Evolutionary conservation across 192 early-diverging fungal species (phyloP).

Genomic region (Funneliformis geosporum): DNA sequence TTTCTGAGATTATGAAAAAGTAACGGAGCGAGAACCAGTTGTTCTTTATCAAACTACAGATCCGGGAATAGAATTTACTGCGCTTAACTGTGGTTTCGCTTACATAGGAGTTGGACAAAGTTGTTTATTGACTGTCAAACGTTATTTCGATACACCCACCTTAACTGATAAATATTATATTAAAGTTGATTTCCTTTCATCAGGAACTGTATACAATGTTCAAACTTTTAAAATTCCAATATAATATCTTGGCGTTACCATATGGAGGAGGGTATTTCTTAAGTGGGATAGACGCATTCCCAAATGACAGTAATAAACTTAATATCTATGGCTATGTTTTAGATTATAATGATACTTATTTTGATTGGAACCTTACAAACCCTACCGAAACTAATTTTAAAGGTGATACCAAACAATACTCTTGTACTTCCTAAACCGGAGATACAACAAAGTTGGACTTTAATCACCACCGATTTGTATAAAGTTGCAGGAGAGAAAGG

Average conservation of each 20-base stretch:
- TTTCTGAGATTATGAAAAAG: background rate
- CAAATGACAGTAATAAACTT: background rate
- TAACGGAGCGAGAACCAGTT: too few species aligned
- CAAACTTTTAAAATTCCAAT: too few species aligned
- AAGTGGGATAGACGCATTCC: background rate
- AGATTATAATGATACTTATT: background rate
- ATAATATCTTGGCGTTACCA: background rate
- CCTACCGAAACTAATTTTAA: too few species aligned
- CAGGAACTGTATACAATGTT: background rate
- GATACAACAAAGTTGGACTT: too few species aligned
- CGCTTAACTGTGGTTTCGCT: too few species aligned
- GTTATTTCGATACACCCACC: background rate
- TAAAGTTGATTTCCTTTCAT: background rate
- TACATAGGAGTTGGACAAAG: too few species aligned
- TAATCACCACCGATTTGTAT: too few species aligned
- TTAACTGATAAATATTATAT: background rate
- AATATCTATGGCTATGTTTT: background rate
- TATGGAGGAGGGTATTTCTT: conserved; percentile 4
- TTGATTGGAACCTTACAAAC: background rate
- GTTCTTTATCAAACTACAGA: too few species aligned
- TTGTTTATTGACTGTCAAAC: background rate
- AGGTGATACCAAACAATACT: too few species aligned
- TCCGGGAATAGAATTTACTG: too few species aligned
- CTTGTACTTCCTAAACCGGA: too few species aligned
- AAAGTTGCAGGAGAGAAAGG: background rate